Percentiles rank a stretch among this genome's conserved stretches.
Evolutionary conservation across 2,329 filamentous ascomycete species (phyloP).

Genomic region (Xylaria sp.): DNA sequence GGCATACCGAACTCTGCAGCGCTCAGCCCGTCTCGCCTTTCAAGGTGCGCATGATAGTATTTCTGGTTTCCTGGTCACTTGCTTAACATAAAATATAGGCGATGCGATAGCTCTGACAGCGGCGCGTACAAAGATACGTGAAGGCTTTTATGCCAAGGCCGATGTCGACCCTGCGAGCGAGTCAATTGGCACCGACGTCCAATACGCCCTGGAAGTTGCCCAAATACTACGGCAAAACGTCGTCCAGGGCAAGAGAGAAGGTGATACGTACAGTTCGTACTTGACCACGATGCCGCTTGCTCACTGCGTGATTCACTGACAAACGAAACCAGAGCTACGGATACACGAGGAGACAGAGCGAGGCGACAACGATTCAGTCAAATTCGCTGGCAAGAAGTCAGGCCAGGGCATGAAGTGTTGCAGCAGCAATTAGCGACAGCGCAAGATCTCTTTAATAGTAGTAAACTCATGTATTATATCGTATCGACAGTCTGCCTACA

Average conservation of each 20-base stretch:
- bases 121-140: constrained; percentile 66
- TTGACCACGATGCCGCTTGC: background rate
- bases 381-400: constrained; percentile 45
- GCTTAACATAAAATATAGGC: constrained; percentile 43
- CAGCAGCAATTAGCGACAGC: constrained; percentile 19
- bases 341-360: constrained; percentile 91
- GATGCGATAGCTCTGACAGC: constrained; percentile 64
- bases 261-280: constrained; percentile 56
- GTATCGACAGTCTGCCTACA: constrained; percentile 27
- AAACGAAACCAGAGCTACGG: constrained; percentile 56
- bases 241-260: constrained; percentile 67
- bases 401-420: constrained; percentile 26
- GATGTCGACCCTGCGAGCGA: constrained; percentile 52
- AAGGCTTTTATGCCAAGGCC: constrained; percentile 65
- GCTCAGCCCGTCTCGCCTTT: constrained; percentile 78
- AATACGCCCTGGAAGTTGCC: constrained; percentile 78
- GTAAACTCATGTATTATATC: constrained; percentile 26
- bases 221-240: constrained; percentile 75
- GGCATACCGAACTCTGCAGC: constrained; percentile 77
- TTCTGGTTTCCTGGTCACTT: background rate
- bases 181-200: constrained; percentile 58
- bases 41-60: constrained; percentile 50
- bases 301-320: constrained; percentile 5
- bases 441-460: background rate
- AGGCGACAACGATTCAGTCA: constrained; percentile 89